Base-by-base conservation (phyloP, 2,329 filamentous ascomycete genomes). In the Hirsutella thompsonii region DNA sequence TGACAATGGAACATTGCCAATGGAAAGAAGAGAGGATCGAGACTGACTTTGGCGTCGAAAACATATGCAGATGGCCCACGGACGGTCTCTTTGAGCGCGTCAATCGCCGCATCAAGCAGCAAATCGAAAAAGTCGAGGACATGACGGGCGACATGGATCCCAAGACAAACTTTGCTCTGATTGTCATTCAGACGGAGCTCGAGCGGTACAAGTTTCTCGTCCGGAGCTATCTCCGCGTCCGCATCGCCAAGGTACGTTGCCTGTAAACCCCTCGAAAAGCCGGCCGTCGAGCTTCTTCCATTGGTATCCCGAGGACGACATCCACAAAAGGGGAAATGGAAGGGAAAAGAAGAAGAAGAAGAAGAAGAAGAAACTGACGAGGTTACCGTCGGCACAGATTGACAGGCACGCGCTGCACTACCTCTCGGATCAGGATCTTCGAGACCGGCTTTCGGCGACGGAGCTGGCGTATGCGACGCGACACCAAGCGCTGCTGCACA, bases 171-270 rank as follows among this genome's bases (percentile, higher is more conserved):
- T 94, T 98, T 59, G 79, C 79, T 46, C 79, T 96, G 55, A 94
- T 95, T 38, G 83, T 98, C 46, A 80, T 95, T 41, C 92, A 98
- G 67, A 96, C 93, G 6, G 92, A 98, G 64, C 75, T 98, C 41
- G 89, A 95, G 59, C 74, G 92, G 36, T 93, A 85, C 63, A 94
- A 94, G 64, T 98, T 88, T 55, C 71, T 98, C 19, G 75, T 96
- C 16, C 74, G 92, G 45, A 83, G 83, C 48, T 82, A 90, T 49
- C 63, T 98, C 42, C 74, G 93, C 40, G 80, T 84, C 9, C 74
- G 92, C n/a, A 79, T 96, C 43, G 78, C 84, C 41, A 96, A 98
- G 74, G 84, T 86, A 19, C 10, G 29, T 2, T 3, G 4, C 2
- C 16, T 14, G n/a, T n/a, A n/a, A n/a, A n/a, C n/a, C n/a, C n/a